Evolutionary conservation across 2,329 filamentous ascomycete genomes (phyloP).

Genomic region (Botrytis porri): DNA sequence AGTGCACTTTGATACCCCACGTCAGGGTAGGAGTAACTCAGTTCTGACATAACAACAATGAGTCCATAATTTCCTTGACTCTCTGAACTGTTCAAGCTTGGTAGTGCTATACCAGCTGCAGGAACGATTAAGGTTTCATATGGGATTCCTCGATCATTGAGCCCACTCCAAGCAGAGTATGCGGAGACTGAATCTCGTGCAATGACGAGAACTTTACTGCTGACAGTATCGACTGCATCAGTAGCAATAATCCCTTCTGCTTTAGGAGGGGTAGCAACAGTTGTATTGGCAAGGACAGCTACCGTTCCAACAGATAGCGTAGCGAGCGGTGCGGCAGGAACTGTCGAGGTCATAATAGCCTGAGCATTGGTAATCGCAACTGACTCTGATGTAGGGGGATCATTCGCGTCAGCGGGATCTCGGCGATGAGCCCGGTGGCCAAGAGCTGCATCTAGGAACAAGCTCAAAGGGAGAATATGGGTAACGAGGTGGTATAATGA

Average conservation of each 20-base stretch:
- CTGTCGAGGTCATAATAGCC: constrained; percentile 14
- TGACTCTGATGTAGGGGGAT: constrained; percentile 6
- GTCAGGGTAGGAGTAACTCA: constrained; percentile 42
- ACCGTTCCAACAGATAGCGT: neutral
- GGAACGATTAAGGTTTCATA: constrained; percentile 54
- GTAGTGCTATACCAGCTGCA: constrained; percentile 49
- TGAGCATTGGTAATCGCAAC: constrained; percentile 15
- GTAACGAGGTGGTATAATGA: constrained; percentile 12
- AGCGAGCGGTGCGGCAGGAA: constrained; percentile 10
- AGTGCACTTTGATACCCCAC: constrained; percentile 37
- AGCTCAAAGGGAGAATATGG: constrained; percentile 13
- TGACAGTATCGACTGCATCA: constrained; percentile 22
- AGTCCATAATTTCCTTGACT: constrained; percentile 53
- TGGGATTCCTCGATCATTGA: constrained; percentile 60
- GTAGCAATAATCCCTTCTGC: neutral
- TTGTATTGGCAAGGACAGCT: constrained; percentile 18
- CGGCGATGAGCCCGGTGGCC: constrained; percentile 18
- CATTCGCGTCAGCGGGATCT: neutral
- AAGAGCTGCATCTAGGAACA: constrained; percentile 15
- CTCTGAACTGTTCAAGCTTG: constrained; percentile 46
- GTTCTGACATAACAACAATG: constrained; percentile 45
- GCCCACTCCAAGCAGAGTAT: constrained; percentile 49
- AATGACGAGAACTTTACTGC: constrained; percentile 54
- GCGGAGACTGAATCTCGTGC: constrained; percentile 50
- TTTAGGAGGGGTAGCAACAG: constrained; percentile 3